Conservation (phyloP, 495 filamentous ascomycete species). For the Tuber melanosporum region DNA sequence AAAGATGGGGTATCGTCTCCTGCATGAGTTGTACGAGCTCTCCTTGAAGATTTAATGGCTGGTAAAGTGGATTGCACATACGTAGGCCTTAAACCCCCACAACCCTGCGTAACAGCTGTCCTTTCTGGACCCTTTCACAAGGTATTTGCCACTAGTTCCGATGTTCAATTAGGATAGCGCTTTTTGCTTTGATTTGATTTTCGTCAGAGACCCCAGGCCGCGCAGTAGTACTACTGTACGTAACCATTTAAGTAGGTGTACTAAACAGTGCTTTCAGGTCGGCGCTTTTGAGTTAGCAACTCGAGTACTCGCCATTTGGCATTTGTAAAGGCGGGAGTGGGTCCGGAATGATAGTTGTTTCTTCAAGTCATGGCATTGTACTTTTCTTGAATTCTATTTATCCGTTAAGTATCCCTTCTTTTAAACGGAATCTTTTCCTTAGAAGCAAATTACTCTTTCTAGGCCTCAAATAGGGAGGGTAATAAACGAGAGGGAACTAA, state of each 20-base stretch:
- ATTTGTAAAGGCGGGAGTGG: not conserved
- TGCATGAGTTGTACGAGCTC: not conserved
- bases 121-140: not conserved
- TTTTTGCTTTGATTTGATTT: not conserved
- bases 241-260: not conserved
- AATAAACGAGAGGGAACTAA: constrained; percentile 18
- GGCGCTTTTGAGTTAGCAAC: not conserved
- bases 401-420: constrained; percentile 8
- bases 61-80: not conserved
- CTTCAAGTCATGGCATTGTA: constrained; percentile 9
- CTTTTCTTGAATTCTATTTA: constrained; percentile 13
- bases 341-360: constrained; percentile 3
- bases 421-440: constrained; percentile 9
- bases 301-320: not conserved
- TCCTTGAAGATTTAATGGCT: not conserved
- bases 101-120: not conserved
- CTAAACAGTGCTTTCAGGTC: not conserved
- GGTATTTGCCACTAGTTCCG: not conserved
- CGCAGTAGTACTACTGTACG: not conserved
- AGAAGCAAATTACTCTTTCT: constrained; percentile 22
- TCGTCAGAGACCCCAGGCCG: not conserved
- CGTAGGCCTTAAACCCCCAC: not conserved
- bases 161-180: not conserved
- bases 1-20: not conserved
- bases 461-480: constrained; percentile 15